Percentiles rank a stretch among this genome's conserved stretches.
Evolutionary conservation across 2,329 filamentous ascomycete genomes (phyloP).

Genomic region (Fragosphaeria purpurea): DNA sequence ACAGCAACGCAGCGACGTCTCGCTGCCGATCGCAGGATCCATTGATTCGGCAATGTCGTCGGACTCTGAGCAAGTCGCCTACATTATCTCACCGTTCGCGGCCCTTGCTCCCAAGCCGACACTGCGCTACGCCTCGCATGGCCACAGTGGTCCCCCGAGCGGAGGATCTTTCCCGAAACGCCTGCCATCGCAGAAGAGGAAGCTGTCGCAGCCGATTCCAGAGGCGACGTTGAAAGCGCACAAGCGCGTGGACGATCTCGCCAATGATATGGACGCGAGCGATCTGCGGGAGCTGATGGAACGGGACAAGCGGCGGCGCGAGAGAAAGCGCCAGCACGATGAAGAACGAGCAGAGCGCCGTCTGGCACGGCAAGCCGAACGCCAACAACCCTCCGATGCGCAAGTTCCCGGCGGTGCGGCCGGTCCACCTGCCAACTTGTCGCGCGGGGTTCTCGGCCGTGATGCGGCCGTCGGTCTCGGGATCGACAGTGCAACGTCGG

Average conservation of each 20-base stretch:
- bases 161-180: slow-evolving; percentile 35
- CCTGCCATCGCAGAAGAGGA: slow-evolving; percentile 40
- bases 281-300: slow-evolving; percentile 86
- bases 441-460: slow-evolving; percentile 50
- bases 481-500: slow-evolving; percentile 41
- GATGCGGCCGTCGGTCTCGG: slow-evolving; percentile 44
- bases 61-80: slow-evolving; percentile 64
- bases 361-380: slow-evolving; percentile 55
- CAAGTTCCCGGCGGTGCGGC: slow-evolving; percentile 17
- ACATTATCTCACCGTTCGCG: slow-evolving; percentile 69
- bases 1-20: slow-evolving; percentile 60
- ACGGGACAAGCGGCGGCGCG: slow-evolving; percentile 68
- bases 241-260: slow-evolving; percentile 60
- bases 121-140: slow-evolving; percentile 60
- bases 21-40: slow-evolving; percentile 63
- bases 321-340: slow-evolving; percentile 61
- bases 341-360: slow-evolving; percentile 56
- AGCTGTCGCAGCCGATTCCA: slow-evolving; percentile 43
- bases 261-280: slow-evolving; percentile 74
- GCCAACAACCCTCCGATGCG: slow-evolving; percentile 35
- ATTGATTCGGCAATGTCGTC: slow-evolving; percentile 69
- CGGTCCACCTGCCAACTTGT: slow-evolving; percentile 32
- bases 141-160: slow-evolving; percentile 43
- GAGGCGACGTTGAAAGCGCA: slow-evolving; percentile 52
- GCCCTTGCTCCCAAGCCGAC: slow-evolving; percentile 80